Base-by-base conservation (phyloP, 2,329 filamentous ascomycete species). In the Neurospora crassa region DNA sequence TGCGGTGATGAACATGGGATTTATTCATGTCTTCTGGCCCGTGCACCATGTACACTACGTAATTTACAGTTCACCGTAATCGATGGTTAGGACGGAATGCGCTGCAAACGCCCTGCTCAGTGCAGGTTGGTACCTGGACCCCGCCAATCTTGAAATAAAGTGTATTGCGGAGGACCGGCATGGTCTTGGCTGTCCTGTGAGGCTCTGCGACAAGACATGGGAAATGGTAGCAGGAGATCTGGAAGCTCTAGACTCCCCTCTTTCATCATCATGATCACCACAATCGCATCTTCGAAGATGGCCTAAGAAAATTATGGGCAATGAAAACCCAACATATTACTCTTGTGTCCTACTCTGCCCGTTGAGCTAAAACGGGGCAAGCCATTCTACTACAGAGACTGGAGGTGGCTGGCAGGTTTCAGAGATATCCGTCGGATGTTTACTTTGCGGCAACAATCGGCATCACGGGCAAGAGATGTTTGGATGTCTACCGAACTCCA, bases 131-230 rank as follows among this genome's bases (percentile, higher is more conserved):
- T 37, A 37, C 29, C 53, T 63, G 53, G 14, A 63, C 24, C 53
- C 53, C 14, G 53, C 53, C 53, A 37, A 63, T 63, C 53, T 29
- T 34, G 14, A 63, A 37, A 69, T 71, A 68, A 68, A 68, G 71
- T 71, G 71, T 40, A 59, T 68, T 67, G 69, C 72, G 37, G 69
- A 71, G 69, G 69, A 68, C 69, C 70, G 69, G 72, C 69, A 72
- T 34, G 34, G 70, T 40, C 67, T 68, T 40, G 40, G 47, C 40
- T 70, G 20, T 14, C 53, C 45, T 67, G 16, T 41, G 71, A 69
- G 70, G 71, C 69, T 71, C 71, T 72, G 69, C 67, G 71, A 69
- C 68, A 63, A 68, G 29, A 63, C 53, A 63, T 63, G 53, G 16
- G 16, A 63, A 63, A 18, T 34, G 14, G 24, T 37, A 63, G 18